phyloP scores from a whole-genome alignment of 2,329 filamentous ascomycete species.

The Pseudogymnoascus sp. region DNA sequence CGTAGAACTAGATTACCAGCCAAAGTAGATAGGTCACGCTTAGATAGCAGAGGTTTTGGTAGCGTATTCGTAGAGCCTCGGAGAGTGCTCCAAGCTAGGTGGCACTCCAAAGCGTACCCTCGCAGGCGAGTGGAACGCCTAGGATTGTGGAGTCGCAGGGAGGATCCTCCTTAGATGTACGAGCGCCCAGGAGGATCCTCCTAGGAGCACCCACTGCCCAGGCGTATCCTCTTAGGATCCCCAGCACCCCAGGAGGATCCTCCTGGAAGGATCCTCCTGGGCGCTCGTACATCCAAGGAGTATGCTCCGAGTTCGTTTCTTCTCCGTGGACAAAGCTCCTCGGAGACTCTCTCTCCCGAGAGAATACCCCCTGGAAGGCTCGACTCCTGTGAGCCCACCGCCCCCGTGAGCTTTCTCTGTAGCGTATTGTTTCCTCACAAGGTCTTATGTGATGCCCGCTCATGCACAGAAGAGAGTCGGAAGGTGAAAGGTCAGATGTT shows the following conservation, averaged over 20 bases:
- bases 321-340: background rate
- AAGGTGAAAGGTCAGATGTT: too few relatives aligned
- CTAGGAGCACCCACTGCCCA: background rate
- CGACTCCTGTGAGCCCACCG: background rate
- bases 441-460: background rate
- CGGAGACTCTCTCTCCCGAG: background rate
- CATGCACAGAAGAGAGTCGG: too few relatives aligned
- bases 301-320: background rate
- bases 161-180: background rate
- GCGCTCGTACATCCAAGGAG: background rate
- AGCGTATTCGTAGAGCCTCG: background rate
- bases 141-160: background rate
- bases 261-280: background rate
- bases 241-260: background rate
- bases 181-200: background rate
- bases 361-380: background rate
- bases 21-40: constrained; percentile 10
- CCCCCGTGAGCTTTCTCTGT: background rate
- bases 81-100: background rate
- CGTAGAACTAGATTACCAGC: constrained; percentile 19
- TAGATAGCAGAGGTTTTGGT: background rate
- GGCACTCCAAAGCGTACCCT: background rate
- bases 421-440: background rate
- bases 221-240: background rate
- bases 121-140: background rate